Evolutionary conservation across 148 eudicot genomes (phyloP).

Genomic region (Rhododendron simsii): DNA sequence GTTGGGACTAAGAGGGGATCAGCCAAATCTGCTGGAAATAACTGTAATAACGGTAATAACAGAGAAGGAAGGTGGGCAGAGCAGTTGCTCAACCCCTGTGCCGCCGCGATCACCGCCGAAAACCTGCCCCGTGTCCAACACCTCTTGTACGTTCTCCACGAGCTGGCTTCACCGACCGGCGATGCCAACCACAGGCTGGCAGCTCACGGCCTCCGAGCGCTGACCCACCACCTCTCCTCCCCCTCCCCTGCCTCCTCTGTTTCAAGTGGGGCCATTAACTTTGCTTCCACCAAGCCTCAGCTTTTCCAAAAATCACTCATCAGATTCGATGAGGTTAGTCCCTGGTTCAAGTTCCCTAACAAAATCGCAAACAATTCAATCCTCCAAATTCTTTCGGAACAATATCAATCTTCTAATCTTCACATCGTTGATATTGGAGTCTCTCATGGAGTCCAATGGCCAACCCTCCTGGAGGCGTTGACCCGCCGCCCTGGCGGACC

Average conservation of each 20-base stretch:
- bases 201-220: constrained; percentile 36
- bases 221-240: constrained; percentile 30
- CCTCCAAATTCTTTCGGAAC: constrained; percentile 34
- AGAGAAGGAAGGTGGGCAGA: constrained; percentile 59
- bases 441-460: constrained; percentile 58
- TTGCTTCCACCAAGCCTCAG: constrained; percentile 32
- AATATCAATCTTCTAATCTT: constrained; percentile 18
- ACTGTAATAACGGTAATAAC: constrained; percentile 25
- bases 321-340: constrained; percentile 44
- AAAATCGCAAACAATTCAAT: constrained; percentile 47
- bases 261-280: constrained; percentile 12
- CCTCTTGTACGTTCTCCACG: constrained; percentile 40
- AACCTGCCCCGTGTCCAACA: constrained; percentile 40
- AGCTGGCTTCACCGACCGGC: constrained; percentile 38
- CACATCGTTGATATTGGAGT: constrained; percentile 56
- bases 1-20: constrained; percentile 23
- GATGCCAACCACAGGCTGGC: constrained; percentile 52
- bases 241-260: constrained; percentile 6
- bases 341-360: constrained; percentile 50
- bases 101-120: constrained; percentile 35
- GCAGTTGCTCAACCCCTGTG: constrained; percentile 57
- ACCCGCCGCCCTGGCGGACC: constrained; percentile 42
- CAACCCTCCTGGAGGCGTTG: constrained; percentile 41
- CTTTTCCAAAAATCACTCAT: constrained; percentile 31
- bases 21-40: constrained; percentile 15